A percentile compares a stretch with the other conserved stretches of the same genome.
phyloP scores from a whole-genome alignment of 176 grass and related monocot genomes.

The Lolium rigidum region DNA sequence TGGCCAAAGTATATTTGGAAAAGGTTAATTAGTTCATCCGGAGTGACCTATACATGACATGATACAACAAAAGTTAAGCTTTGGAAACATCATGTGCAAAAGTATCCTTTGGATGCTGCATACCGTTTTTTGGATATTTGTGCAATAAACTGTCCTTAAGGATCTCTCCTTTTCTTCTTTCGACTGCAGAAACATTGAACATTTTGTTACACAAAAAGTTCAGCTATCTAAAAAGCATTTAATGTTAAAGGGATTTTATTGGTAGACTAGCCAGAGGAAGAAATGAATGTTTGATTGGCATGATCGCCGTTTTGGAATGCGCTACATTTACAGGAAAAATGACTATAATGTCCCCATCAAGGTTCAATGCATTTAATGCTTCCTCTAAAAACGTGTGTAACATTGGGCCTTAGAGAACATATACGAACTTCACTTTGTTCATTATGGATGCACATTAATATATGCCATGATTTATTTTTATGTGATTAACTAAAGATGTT shows the following conservation, averaged over 20 bases:
- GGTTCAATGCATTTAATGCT: too few relatives aligned
- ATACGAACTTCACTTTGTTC: too few relatives aligned
- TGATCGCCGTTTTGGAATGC: background rate
- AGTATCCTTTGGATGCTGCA: background rate
- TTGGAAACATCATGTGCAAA: background rate
- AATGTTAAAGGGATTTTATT: background rate
- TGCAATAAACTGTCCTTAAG: background rate
- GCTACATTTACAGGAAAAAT: background rate
- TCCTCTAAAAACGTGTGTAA: too few relatives aligned
- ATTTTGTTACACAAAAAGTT: background rate
- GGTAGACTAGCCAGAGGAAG: background rate
- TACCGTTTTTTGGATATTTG: background rate
- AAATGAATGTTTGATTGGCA: background rate
- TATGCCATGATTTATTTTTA: too few relatives aligned
- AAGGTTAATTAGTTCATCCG: background rate
- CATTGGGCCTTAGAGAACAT: too few relatives aligned
- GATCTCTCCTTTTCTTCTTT: constrained; percentile 9
- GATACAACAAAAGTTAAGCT: background rate
- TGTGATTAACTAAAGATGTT: too few relatives aligned
- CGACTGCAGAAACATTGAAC: background rate
- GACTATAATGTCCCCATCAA: too few relatives aligned
- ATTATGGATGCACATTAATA: too few relatives aligned
- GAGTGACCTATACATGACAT: background rate
- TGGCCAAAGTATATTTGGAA: background rate
- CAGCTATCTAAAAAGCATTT: background rate